phyloP scores from a whole-genome alignment of 1,284 basidiomycete genomes.

The Heterobasidion irregulare region DNA sequence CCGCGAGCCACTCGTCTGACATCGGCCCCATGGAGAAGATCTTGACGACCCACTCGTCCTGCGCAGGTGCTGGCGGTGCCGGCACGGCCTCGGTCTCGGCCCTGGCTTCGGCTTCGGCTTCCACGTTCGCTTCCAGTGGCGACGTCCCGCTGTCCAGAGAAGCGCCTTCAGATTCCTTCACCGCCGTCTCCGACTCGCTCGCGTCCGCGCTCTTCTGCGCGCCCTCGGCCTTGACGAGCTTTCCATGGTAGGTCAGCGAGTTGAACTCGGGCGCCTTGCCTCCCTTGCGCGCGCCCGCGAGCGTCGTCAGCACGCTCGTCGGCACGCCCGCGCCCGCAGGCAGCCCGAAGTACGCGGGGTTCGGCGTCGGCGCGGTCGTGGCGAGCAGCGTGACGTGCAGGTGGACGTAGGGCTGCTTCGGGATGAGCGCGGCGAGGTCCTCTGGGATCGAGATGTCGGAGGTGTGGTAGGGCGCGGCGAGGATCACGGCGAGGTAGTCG shows the following conservation, averaged over 20 bases:
- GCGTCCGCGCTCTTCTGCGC: constrained; percentile 11
- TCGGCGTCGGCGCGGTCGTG: constrained; percentile 59
- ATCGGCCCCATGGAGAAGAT: constrained; percentile 74
- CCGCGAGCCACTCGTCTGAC: constrained; percentile 59
- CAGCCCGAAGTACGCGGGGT: constrained; percentile 68
- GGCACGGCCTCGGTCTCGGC: not conserved
- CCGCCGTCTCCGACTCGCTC: constrained; percentile 5
- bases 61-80: not conserved
- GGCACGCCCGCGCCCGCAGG: constrained; percentile 42
- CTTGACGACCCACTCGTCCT: constrained; percentile 60
- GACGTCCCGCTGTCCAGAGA: not conserved
- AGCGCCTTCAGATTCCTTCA: not conserved
- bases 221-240: constrained; percentile 26
- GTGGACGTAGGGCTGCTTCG: constrained; percentile 67
- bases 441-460: constrained; percentile 45
- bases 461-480: constrained; percentile 72
- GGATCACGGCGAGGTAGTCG: constrained; percentile 58
- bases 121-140: not conserved
- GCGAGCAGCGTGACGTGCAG: constrained; percentile 87
- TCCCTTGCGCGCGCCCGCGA: constrained; percentile 41
- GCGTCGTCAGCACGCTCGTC: constrained; percentile 67
- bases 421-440: constrained; percentile 41
- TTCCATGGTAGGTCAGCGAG: constrained; percentile 80
- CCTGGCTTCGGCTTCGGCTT: not conserved
- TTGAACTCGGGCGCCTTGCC: constrained; percentile 74